phyloP scores from a whole-genome alignment of 768 basidiomycete genomes.

The Psilocybe cyanescens region DNA sequence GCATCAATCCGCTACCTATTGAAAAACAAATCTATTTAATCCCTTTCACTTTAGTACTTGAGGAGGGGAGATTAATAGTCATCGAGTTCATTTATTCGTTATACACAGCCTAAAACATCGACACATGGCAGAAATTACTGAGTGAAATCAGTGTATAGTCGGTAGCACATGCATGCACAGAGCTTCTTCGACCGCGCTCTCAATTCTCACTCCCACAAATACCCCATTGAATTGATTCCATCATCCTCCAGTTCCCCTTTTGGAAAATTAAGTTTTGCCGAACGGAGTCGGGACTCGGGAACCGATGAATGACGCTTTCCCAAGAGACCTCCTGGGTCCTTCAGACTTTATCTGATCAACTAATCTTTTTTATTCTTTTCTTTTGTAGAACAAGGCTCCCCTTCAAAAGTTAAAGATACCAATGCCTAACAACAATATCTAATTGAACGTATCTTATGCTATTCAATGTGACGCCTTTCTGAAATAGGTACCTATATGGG shows the following conservation, averaged over 20 bases:
- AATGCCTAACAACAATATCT: neutral
- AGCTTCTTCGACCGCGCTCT: conserved; percentile 11
- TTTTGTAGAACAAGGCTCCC: conserved; percentile 6
- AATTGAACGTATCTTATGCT: neutral
- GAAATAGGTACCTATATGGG: no score
- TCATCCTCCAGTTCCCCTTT: conserved; percentile 17
- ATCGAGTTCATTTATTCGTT: neutral
- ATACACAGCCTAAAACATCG: neutral
- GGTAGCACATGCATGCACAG: conserved; percentile 8
- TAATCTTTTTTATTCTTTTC: neutral
- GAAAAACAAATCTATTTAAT: neutral
- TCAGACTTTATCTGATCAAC: neutral
- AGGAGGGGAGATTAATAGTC: no score
- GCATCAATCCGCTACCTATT: conserved; percentile 18
- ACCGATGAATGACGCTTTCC: conserved; percentile 10
- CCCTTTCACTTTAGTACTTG: neutral
- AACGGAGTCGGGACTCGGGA: conserved; percentile 6
- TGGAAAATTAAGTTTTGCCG: conserved; percentile 12
- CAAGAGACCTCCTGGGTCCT: conserved; percentile 1
- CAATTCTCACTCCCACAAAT: conserved; percentile 28
- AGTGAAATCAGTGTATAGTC: neutral
- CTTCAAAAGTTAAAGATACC: neutral
- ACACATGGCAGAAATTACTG: neutral
- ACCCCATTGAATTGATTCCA: conserved; percentile 23
- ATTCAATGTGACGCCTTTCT: neutral